Evolutionary conservation across 495 filamentous ascomycete species (phyloP).

Genomic region (Letharia columbiana): DNA sequence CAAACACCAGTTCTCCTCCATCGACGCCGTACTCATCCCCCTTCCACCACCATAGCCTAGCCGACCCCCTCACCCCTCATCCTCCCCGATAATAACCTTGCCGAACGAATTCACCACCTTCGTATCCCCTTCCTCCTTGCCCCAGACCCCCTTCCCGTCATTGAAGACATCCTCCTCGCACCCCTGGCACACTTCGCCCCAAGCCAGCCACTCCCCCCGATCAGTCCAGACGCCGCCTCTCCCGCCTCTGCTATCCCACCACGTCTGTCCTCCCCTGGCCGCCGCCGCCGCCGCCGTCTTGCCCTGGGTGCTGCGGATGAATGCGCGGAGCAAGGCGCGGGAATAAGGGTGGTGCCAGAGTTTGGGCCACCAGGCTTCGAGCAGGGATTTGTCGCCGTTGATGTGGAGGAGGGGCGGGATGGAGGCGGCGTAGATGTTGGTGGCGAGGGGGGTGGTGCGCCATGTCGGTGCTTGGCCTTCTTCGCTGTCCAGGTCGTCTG

Average conservation of each 20-base stretch:
- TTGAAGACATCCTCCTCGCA: constrained; percentile 43
- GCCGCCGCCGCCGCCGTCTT: constrained; percentile 38
- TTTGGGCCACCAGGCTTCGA: constrained; percentile 42
- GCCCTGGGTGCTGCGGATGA: constrained; percentile 38
- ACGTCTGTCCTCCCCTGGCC: constrained; percentile 40
- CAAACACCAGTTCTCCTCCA: background rate
- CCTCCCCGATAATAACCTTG: constrained; percentile 22
- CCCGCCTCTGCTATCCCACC: constrained; percentile 48
- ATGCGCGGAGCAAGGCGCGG: constrained; percentile 43
- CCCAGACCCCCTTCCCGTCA: constrained; percentile 23
- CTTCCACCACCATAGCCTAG: too few relatives aligned
- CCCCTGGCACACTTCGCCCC: constrained; percentile 46
- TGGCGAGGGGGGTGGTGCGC: constrained; percentile 43
- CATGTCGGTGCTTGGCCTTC: constrained; percentile 34
- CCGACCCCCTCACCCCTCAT: constrained; percentile 6
- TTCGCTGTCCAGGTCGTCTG: background rate
- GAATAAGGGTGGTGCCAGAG: constrained; percentile 52
- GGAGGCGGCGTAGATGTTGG: constrained; percentile 43
- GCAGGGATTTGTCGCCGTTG: constrained; percentile 38
- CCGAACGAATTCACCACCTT: constrained; percentile 23
- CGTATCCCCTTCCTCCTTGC: constrained; percentile 19
- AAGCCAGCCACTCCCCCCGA: constrained; percentile 43
- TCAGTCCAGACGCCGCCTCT: constrained; percentile 55
- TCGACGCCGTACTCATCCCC: background rate
- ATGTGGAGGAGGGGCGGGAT: constrained; percentile 46